These are phyloP conservation scores for Cylindrodendrum hubeiense DNA, from an alignment of 2,329 filamentous ascomycete genomes.

Conservation along the genomic window DNA sequence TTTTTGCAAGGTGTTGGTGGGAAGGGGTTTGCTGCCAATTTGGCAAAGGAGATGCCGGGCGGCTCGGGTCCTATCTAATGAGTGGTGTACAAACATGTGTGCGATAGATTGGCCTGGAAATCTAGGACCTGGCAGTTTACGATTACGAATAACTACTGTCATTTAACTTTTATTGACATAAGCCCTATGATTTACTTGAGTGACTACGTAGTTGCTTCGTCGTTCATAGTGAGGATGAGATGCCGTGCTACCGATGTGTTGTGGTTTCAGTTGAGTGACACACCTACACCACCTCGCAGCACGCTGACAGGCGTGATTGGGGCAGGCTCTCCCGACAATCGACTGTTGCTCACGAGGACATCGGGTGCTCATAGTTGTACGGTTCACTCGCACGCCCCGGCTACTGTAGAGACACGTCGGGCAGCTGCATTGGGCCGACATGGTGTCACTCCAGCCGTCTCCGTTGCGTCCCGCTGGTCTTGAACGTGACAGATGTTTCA, in stretches of 20 bases:
- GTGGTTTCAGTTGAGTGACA: neutral
- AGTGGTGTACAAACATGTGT: neutral
- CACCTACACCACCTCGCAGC: neutral
- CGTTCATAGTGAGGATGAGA: neutral
- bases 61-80: neutral
- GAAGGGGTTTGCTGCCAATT: neutral
- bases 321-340: neutral
- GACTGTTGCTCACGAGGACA: neutral
- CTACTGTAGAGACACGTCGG: slow-evolving; percentile 3
- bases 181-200: neutral
- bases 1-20: slow-evolving; percentile 11
- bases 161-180: neutral
- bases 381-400: neutral
- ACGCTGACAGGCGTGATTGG: neutral
- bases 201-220: neutral
- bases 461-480: neutral
- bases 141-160: neutral
- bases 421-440: neutral
- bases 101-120: neutral
- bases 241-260: neutral
- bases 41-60: neutral
- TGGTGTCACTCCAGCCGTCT: neutral
- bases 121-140: neutral
- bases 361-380: slow-evolving; percentile 1
- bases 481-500: neutral